Evolutionary conservation across 352 stramenopile species (phyloP).

Genomic region (Phytophthora quininea): DNA sequence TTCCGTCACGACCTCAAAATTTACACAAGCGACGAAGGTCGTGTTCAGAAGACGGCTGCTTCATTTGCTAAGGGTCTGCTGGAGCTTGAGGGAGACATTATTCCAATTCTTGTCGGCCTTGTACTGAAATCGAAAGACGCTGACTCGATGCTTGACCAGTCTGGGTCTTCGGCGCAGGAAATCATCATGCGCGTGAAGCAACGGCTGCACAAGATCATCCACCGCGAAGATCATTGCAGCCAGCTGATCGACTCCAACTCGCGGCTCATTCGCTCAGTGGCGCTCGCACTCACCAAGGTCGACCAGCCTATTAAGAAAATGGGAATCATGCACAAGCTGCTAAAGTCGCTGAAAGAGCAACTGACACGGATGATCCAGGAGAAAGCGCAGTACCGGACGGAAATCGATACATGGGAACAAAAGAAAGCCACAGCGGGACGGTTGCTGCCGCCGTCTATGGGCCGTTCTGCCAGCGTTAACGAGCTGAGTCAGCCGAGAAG

Average conservation of each 20-base stretch:
- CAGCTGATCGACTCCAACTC: slow-evolving; percentile 82
- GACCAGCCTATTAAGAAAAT: slow-evolving; percentile 96
- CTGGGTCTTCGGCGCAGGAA: slow-evolving; percentile 93
- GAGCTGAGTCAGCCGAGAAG: slow-evolving; percentile 49
- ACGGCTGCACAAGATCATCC: slow-evolving; percentile 87
- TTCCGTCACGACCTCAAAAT: slow-evolving; percentile 99
- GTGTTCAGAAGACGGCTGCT: slow-evolving; percentile 99
- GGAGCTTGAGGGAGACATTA: slow-evolving; percentile 98
- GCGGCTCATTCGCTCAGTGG: slow-evolving; percentile 81
- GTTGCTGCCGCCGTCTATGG: slow-evolving; percentile 43
- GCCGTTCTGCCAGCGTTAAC: slow-evolving; percentile 74
- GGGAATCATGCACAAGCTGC: slow-evolving; percentile 89
- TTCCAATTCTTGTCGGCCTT: slow-evolving; percentile 98
- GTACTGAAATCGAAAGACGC: slow-evolving; percentile 90
- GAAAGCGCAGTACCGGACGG: slow-evolving; percentile 67
- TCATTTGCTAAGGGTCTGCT: slow-evolving; percentile 99
- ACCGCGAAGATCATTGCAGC: slow-evolving; percentile 80
- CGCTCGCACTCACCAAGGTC: slow-evolving; percentile 73
- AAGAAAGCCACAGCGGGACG: slow-evolving; percentile 46
- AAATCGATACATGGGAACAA: slow-evolving; percentile 51
- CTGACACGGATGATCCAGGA: slow-evolving; percentile 81
- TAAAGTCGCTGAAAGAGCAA: slow-evolving; percentile 95
- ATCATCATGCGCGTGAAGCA: slow-evolving; percentile 92
- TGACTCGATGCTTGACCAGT: slow-evolving; percentile 98
- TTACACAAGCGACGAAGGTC: slow-evolving; percentile 98